Evolutionary conservation across 371 early-diverging fungal genomes (phyloP), one percentile per base, ranked within the genome.

Genomic region (Apophysomyces elegans): DNA sequence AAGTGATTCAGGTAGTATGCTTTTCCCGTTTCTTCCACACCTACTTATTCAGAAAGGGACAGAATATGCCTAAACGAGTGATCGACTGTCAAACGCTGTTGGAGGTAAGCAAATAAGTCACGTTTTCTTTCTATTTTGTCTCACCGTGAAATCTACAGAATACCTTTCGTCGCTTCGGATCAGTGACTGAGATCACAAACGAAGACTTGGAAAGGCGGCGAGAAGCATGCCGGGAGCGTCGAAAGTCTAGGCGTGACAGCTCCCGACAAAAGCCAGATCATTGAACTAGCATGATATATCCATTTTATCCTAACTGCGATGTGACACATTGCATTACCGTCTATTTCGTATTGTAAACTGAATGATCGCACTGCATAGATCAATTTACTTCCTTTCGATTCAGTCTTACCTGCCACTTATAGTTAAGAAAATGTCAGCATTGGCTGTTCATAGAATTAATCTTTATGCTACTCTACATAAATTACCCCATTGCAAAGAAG

Each of bases 21-120:
- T 26, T 26, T 26, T 26, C 26, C 26, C 26, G 26, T 26, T 26
- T 43, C 41, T 56, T 61, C 37, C n/a, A 14, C 13, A 12, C 11
- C 50, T 38, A 26, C 50, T 50, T 5, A 50, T 26, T 16, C 21
- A 50, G 9, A 18, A 59, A 44, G 3, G 56, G 61, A 13, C 68
- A 86, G 84, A 86, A 88, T 69, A 81, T 87, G 76, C 89, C 89
- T 32, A 87, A 88, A 69, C 62, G 75, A 37, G 70, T 87, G 77
- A 83, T 88, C 26, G 85, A 91, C 65, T 89, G 88, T 61, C 90
- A 91, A 66, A 74, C 67, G 37, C 69, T 91, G 12, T 83, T 91
- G 82, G 88, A 89, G 61, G 79, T 83, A 69, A 63, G 56, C 46
- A 39, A 9, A 13, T 38, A 11, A 39, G 16, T 26, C 16, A 7